These are phyloP conservation scores for Yamadazyma nakazawae DNA, from an alignment of 805 yeast genomes.

Conservation along the genomic window DNA sequence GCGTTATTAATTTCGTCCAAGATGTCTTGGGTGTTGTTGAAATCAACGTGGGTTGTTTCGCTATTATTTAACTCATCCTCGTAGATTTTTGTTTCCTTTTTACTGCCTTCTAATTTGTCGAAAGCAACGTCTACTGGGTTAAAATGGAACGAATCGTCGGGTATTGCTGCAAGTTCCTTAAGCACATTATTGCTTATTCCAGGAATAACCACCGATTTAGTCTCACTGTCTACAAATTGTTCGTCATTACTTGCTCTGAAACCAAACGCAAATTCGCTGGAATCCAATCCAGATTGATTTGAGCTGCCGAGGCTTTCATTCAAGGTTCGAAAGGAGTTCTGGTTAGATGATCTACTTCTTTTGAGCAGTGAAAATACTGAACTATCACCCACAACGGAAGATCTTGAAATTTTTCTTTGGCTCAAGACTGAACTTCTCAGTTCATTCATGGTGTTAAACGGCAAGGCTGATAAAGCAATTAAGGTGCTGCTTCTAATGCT, in stretches of 20 bases:
- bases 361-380: conserved; percentile 32
- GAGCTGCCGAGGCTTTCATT: conserved; percentile 7
- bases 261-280: conserved; percentile 7
- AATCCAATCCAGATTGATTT: not conserved
- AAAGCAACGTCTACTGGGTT: conserved; percentile 73
- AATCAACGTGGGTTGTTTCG: conserved; percentile 12
- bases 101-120: conserved; percentile 62
- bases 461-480: conserved; percentile 39
- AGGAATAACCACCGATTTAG: conserved; percentile 51
- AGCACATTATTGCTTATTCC: conserved; percentile 41
- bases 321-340: conserved; percentile 10
- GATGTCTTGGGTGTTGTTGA: conserved; percentile 32
- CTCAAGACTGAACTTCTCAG: conserved; percentile 4
- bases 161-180: conserved; percentile 72
- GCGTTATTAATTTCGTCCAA: conserved; percentile 40
- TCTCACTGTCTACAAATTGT: conserved; percentile 10
- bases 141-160: conserved; percentile 65
- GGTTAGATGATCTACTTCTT: conserved; percentile 16
- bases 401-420: not conserved
- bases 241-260: conserved; percentile 5
- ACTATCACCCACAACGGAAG: conserved; percentile 26
- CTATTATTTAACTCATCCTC: conserved; percentile 6
- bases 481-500: conserved; percentile 37
- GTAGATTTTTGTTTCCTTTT: conserved; percentile 7
- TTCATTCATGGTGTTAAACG: conserved; percentile 24